Conservation (phyloP, 768 basidiomycete genomes). For the Hygrophoropsis aurantiaca region DNA sequence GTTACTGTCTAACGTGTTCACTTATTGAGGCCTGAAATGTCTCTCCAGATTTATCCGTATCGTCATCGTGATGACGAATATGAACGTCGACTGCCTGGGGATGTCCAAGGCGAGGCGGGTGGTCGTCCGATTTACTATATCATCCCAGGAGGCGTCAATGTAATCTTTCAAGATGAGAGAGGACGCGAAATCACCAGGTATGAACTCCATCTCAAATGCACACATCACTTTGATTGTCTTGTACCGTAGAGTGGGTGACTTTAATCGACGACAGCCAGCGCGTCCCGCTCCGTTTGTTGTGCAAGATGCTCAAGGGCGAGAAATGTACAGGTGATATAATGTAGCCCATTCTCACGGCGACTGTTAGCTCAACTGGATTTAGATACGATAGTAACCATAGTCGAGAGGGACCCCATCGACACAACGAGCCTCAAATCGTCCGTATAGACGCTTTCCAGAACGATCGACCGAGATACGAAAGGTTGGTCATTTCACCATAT, state of each 20-base stretch:
- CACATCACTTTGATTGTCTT: constrained; percentile 1
- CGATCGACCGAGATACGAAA: not conserved
- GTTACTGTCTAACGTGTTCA: too few relatives aligned
- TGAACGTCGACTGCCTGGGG: constrained; percentile 18
- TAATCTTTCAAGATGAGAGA: constrained; percentile 66
- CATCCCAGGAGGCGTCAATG: constrained; percentile 61
- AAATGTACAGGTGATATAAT: constrained; percentile 51
- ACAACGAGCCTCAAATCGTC: constrained; percentile 26
- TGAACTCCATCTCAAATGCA: constrained; percentile 1
- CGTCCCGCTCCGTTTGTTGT: constrained; percentile 50
- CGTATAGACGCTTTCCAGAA: constrained; percentile 19
- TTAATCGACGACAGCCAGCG: constrained; percentile 29
- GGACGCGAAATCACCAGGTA: constrained; percentile 68
- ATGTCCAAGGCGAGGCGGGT: constrained; percentile 2
- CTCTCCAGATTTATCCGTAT: constrained; percentile 21
- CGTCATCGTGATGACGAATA: constrained; percentile 25
- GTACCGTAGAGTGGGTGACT: constrained; percentile 51
- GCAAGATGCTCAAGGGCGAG: constrained; percentile 57
- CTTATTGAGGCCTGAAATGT: not conserved
- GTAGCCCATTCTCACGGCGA: not conserved
- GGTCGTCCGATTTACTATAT: constrained; percentile 51
- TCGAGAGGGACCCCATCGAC: constrained; percentile 18
- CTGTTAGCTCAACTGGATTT: not conserved
- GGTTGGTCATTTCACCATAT: not conserved
- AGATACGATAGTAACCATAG: constrained; percentile 27